phyloP scores from a whole-genome alignment of 306 rosid species.

The Inga leiocalycina region DNA sequence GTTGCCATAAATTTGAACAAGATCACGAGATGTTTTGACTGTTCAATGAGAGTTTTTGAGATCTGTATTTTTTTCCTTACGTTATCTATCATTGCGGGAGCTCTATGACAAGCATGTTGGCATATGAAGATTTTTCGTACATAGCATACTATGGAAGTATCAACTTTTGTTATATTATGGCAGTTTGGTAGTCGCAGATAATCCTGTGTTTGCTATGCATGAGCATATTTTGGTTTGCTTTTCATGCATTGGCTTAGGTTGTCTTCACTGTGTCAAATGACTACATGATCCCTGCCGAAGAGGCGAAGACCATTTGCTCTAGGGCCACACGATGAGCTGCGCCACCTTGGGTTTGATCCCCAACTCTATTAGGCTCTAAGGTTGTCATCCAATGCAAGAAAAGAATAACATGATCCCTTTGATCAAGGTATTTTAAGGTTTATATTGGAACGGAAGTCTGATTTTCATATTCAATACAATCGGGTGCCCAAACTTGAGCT shows the following conservation, averaged over 20 bases:
- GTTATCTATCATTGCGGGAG: background rate
- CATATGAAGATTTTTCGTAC: background rate
- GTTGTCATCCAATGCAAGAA: too few species aligned
- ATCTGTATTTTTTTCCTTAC: slow-evolving; percentile 17
- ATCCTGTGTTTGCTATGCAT: background rate
- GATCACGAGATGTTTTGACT: slow-evolving; percentile 30
- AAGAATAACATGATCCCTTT: background rate
- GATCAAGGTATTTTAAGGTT: background rate
- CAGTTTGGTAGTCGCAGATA: background rate
- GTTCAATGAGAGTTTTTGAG: slow-evolving; percentile 24
- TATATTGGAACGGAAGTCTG: background rate
- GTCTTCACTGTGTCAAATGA: background rate
- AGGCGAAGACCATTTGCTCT: too few species aligned
- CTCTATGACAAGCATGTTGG: background rate
- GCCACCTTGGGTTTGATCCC: too few species aligned
- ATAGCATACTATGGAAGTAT: background rate
- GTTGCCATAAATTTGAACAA: slow-evolving; percentile 44
- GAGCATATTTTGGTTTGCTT: background rate
- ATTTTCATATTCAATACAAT: background rate
- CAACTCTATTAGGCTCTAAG: too few species aligned
- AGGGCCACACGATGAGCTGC: too few species aligned
- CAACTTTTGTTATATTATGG: background rate
- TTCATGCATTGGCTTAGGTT: background rate
- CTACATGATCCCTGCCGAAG: background rate
- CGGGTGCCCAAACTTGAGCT: background rate